Conservation (phyloP, 2,329 filamentous ascomycete species). For the Fonsecaea pugnacius region DNA sequence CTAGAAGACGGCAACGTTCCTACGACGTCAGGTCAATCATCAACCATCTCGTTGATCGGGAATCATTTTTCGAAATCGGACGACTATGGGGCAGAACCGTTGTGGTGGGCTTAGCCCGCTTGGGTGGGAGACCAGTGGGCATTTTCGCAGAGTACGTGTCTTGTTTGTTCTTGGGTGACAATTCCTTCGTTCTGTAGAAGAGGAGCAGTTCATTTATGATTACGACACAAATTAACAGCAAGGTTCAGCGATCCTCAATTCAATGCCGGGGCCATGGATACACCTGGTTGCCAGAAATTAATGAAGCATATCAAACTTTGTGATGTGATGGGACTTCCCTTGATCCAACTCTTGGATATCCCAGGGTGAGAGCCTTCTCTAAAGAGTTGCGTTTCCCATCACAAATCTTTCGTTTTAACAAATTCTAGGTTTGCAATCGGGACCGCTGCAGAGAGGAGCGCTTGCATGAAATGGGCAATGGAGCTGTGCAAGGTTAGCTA, state of each 20-base stretch:
- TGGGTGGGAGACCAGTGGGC: constrained; percentile 62
- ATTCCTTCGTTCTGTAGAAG: not conserved
- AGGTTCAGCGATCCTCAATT: constrained; percentile 58
- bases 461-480: constrained; percentile 68
- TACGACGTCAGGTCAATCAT: constrained; percentile 65
- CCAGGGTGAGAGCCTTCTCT: constrained; percentile 48
- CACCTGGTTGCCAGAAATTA: constrained; percentile 64
- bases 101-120: constrained; percentile 63
- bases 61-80: constrained; percentile 68
- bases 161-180: not conserved
- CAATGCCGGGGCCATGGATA: constrained; percentile 64
- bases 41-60: constrained; percentile 58
- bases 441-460: constrained; percentile 62
- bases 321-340: constrained; percentile 67
- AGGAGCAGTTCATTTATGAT: not conserved
- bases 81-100: constrained; percentile 65
- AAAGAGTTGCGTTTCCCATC: not conserved
- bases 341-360: constrained; percentile 67
- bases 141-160: constrained; percentile 56
- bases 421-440: constrained; percentile 60
- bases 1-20: constrained; percentile 62
- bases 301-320: constrained; percentile 65
- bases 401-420: not conserved
- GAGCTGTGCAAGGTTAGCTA: constrained; percentile 55
- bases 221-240: not conserved